Evolutionary conservation across 345 rosid genomes (phyloP).

Genomic region (Aquilaria sinensis): DNA sequence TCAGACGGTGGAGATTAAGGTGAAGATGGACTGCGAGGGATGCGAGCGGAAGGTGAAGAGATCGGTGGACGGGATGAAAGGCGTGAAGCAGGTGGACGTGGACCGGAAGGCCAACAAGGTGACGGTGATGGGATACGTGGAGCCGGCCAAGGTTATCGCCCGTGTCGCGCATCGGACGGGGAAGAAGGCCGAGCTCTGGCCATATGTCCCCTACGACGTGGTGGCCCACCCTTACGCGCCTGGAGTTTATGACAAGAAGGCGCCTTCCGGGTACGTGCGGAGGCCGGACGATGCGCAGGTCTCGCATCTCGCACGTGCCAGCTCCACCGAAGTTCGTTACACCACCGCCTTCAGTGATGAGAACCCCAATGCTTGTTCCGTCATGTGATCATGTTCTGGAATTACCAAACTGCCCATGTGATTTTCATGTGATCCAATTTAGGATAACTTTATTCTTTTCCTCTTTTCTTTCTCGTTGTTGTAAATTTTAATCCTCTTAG

Average conservation of each 20-base stretch:
- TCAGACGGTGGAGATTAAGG: constrained; percentile 95
- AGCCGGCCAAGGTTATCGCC: constrained; percentile 62
- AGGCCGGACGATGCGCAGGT: constrained; percentile 50
- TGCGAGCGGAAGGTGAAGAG: constrained; percentile 86
- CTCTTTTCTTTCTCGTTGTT: neutral
- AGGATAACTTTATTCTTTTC: neutral
- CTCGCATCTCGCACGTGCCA: constrained; percentile 81
- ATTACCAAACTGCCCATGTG: too few relatives aligned
- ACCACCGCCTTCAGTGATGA: constrained; percentile 97
- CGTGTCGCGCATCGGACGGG: constrained; percentile 86
- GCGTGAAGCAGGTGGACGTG: constrained; percentile 68
- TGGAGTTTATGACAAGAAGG: constrained; percentile 86
- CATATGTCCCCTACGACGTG: constrained; percentile 82
- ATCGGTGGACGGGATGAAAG: constrained; percentile 85
- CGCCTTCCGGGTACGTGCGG: constrained; percentile 83
- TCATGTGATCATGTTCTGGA: constrained; percentile 46
- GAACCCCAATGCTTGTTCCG: constrained; percentile 54
- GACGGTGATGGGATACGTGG: constrained; percentile 84
- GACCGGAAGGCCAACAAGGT: constrained; percentile 80
- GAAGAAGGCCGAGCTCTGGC: constrained; percentile 87
- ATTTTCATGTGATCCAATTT: neutral
- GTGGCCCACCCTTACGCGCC: constrained; percentile 92
- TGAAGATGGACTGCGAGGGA: constrained; percentile 91
- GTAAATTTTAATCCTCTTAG: neutral
- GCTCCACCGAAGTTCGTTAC: constrained; percentile 92